Conservation (phyloP, 805 yeast genomes). For the Lachancea meyersii region DNA sequence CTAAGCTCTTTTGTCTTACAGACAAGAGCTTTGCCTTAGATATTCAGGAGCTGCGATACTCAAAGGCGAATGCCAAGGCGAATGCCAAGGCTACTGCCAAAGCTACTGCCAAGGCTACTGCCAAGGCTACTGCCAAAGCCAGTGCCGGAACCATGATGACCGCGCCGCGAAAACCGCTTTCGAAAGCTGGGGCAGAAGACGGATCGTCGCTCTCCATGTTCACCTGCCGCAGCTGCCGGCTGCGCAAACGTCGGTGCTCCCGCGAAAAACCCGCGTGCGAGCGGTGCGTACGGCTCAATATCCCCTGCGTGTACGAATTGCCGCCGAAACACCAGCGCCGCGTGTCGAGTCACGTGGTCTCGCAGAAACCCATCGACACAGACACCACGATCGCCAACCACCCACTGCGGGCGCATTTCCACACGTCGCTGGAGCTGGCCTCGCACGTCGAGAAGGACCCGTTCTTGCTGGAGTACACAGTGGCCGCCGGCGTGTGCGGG, state of each 20-base stretch:
- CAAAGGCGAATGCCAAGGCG: no score
- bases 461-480: constrained; percentile 6
- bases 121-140: no score
- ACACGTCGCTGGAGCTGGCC: constrained; percentile 7
- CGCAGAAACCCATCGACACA: not conserved
- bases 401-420: constrained; percentile 5
- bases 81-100: no score
- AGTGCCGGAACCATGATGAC: no score
- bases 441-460: constrained; percentile 11
- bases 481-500: constrained; percentile 8
- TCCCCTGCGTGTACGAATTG: constrained; percentile 30
- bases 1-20: no score
- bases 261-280: constrained; percentile 30
- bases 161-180: not conserved
- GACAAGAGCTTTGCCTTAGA: no score
- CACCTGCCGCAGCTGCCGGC: constrained; percentile 32
- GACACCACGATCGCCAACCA: constrained; percentile 1
- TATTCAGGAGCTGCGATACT: no score
- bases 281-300: constrained; percentile 24
- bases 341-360: not conserved
- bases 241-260: constrained; percentile 32
- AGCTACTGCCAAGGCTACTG: no score
- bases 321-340: constrained; percentile 11
- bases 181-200: not conserved
- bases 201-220: constrained; percentile 15